These are phyloP conservation scores for Xylaria sp. DNA, from an alignment of 2,329 filamentous ascomycete species.

Conservation along the genomic window DNA sequence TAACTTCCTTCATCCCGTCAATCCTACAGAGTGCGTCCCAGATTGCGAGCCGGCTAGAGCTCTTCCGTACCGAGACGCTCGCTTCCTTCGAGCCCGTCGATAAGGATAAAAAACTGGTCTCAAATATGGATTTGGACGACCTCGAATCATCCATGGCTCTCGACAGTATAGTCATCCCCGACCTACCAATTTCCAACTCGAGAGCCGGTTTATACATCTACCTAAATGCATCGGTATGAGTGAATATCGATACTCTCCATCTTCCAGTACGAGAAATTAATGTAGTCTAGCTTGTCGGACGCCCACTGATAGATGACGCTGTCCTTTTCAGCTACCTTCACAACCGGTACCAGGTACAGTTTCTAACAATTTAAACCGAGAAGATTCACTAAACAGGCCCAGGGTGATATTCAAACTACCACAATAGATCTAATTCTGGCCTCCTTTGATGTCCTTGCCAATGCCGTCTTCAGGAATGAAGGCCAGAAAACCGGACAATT, in stretches of 20 bases:
- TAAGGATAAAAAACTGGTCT: conserved; percentile 60
- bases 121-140: conserved; percentile 65
- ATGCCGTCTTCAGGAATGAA: conserved; percentile 78
- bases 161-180: conserved; percentile 66
- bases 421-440: conserved; percentile 86
- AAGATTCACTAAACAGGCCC: conserved; percentile 45
- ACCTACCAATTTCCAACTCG: conserved; percentile 78
- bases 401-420: conserved; percentile 81
- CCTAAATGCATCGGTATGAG: conserved; percentile 80
- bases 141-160: conserved; percentile 67
- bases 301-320: conserved; percentile 84
- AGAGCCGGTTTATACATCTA: conserved; percentile 87
- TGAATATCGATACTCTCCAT: background rate
- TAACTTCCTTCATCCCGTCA: conserved; percentile 65
- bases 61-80: conserved; percentile 68
- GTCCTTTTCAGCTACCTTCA: conserved; percentile 82
- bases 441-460: conserved; percentile 89
- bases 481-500: conserved; percentile 72
- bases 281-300: conserved; percentile 74
- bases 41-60: conserved; percentile 64
- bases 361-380: background rate
- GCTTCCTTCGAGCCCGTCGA: conserved; percentile 65
- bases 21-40: conserved; percentile 68
- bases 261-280: conserved; percentile 42
- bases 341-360: conserved; percentile 80